Conservation (phyloP, 371 early-diverging fungal genomes). For the Mucor indicus region DNA sequence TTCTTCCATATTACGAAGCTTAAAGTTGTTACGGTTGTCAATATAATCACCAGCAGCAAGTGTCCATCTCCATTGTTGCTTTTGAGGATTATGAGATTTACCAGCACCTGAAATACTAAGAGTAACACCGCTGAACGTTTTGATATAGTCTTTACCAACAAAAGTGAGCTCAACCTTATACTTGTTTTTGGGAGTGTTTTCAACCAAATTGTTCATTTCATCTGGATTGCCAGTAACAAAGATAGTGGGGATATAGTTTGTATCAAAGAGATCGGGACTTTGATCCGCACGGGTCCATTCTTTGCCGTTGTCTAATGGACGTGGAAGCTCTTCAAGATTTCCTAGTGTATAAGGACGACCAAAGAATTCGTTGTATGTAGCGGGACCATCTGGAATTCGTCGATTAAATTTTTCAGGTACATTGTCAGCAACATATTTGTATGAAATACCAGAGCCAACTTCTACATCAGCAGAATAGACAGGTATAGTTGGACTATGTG, state of each 20-base stretch:
- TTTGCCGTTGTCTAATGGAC: slow-evolving; percentile 37
- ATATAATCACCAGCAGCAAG: slow-evolving; percentile 30
- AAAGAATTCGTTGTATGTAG: slow-evolving; percentile 49
- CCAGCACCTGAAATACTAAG: slow-evolving; percentile 57
- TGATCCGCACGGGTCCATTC: slow-evolving; percentile 41
- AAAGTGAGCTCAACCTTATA: slow-evolving; percentile 36
- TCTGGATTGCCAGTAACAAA: slow-evolving; percentile 24
- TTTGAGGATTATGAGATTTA: slow-evolving; percentile 52
- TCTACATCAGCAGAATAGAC: slow-evolving; percentile 43
- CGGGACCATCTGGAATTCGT: slow-evolving; percentile 15
- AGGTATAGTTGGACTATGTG: slow-evolving; percentile 40
- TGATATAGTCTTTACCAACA: slow-evolving; percentile 46
- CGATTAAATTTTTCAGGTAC: slow-evolving; percentile 44
- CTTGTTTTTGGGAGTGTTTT: slow-evolving; percentile 24
- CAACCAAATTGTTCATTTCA: slow-evolving; percentile 31
- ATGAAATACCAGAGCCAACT: slow-evolving; percentile 26
- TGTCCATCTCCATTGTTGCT: slow-evolving; percentile 52
- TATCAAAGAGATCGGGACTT: slow-evolving; percentile 35
- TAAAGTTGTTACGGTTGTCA: slow-evolving; percentile 48
- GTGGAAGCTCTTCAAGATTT: slow-evolving; percentile 44
- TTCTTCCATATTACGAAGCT: slow-evolving; percentile 56
- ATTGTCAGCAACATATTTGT: slow-evolving; percentile 49
- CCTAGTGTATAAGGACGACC: slow-evolving; percentile 50
- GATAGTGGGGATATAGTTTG: slow-evolving; percentile 34
- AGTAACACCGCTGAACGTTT: slow-evolving; percentile 35